phyloP scores from a whole-genome alignment of 768 basidiomycete species.

The Suillus alpinus region DNA sequence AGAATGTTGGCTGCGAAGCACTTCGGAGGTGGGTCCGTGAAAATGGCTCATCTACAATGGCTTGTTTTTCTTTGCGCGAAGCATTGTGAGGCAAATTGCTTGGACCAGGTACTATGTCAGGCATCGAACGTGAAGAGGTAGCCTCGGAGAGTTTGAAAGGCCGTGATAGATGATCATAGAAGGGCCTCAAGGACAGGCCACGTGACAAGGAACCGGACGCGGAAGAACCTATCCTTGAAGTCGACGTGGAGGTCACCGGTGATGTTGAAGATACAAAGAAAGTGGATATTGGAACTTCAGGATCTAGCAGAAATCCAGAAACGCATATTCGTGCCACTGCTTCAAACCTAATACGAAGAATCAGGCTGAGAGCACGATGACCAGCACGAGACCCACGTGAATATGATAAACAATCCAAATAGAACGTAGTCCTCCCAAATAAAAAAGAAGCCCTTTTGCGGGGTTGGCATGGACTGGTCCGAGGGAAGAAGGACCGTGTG shows the following conservation, averaged over 20 bases:
- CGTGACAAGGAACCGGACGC: constrained; percentile 39
- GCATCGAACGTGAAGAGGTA: constrained; percentile 15
- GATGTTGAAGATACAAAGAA: constrained; percentile 42
- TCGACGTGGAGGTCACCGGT: constrained; percentile 26
- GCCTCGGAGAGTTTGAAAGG: constrained; percentile 50
- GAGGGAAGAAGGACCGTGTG: constrained; percentile 52
- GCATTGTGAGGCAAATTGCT: background rate
- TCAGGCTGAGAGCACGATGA: background rate
- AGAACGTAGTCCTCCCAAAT: constrained; percentile 86
- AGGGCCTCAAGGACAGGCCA: constrained; percentile 39
- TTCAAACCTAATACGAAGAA: constrained; percentile 58
- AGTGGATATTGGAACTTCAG: constrained; percentile 57
- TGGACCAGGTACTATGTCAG: background rate
- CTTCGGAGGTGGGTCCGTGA: constrained; percentile 40
- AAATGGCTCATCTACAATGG: background rate
- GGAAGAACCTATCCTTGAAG: constrained; percentile 21
- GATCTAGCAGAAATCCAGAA: constrained; percentile 86
- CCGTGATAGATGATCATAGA: constrained; percentile 47
- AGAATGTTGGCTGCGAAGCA: constrained; percentile 46
- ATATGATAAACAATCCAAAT: constrained; percentile 80
- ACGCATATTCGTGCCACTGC: constrained; percentile 85
- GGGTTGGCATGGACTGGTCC: constrained; percentile 37
- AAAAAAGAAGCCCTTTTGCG: constrained; percentile 75
- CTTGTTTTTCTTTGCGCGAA: background rate
- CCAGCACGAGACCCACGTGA: constrained; percentile 58